phyloP scores from a whole-genome alignment of 179 eudicot species.

The Actinidia arguta region DNA sequence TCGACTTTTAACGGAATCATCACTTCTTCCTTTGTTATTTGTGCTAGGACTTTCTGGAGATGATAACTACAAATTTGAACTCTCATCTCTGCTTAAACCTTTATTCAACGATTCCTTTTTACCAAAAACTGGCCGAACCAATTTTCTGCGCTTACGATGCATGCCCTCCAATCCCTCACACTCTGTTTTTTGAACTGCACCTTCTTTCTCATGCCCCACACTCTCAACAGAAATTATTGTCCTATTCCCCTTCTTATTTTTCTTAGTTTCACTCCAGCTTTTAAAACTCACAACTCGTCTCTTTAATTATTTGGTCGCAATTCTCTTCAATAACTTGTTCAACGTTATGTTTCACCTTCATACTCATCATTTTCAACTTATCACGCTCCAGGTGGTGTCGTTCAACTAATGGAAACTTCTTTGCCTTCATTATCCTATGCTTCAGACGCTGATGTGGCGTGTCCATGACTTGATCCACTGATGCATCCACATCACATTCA shows the following conservation, averaged over 20 bases:
- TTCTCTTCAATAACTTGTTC: slow-evolving; percentile 16
- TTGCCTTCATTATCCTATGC: slow-evolving; percentile 3
- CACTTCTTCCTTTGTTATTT: neutral
- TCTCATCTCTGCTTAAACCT: neutral
- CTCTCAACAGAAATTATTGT: slow-evolving; percentile 14
- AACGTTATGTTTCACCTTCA: slow-evolving; percentile 14
- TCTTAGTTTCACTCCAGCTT: slow-evolving; percentile 43
- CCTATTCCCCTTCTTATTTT: neutral
- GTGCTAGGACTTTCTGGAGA: slow-evolving; percentile 3
- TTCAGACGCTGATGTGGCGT: slow-evolving; percentile 15
- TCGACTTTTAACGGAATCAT: slow-evolving; percentile 2
- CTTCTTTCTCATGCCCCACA: slow-evolving; percentile 6
- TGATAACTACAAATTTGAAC: neutral
- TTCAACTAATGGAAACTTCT: slow-evolving; percentile 11
- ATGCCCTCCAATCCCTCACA: slow-evolving; percentile 14
- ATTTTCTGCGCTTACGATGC: slow-evolving; percentile 36
- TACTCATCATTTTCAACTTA: slow-evolving; percentile 12
- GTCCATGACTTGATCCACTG: slow-evolving; percentile 47
- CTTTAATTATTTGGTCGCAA: slow-evolving; percentile 13
- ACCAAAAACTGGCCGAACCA: slow-evolving; percentile 43
- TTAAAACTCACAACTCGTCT: slow-evolving; percentile 40
- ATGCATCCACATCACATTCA: slow-evolving; percentile 23
- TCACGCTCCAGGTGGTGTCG: neutral
- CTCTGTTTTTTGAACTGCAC: slow-evolving; percentile 16
- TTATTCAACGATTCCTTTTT: slow-evolving; percentile 20